Evolutionary conservation across 768 basidiomycete species (phyloP).

Genomic region (Mrakia gelida): DNA sequence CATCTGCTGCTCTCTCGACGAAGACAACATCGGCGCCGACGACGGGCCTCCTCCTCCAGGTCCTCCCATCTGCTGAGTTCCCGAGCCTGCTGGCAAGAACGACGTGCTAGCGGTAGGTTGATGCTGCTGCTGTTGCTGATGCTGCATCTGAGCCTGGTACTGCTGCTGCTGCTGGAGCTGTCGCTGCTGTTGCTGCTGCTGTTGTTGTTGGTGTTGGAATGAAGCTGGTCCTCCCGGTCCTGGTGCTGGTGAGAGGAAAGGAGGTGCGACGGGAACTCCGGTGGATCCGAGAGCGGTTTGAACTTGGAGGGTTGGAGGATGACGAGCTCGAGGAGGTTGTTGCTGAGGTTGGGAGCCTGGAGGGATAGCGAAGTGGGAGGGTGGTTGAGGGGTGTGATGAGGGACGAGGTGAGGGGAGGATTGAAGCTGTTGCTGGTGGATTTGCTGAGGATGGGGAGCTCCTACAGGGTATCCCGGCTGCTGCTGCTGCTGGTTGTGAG

Average conservation of each 20-base stretch:
- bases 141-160: neutral
- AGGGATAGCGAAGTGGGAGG: neutral
- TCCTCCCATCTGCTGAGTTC: neutral
- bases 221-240: neutral
- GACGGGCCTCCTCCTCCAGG: neutral
- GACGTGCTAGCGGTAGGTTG: neutral
- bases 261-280: neutral
- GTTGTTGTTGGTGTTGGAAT: neutral
- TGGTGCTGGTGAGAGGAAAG: slow-evolving; percentile 7
- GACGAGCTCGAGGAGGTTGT: neutral
- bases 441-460: neutral
- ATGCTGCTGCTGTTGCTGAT: neutral
- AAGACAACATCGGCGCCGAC: neutral
- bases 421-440: slow-evolving; percentile 1
- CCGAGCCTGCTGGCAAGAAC: neutral
- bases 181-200: neutral
- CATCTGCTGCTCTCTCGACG: neutral
- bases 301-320: neutral
- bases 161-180: slow-evolving; percentile 10
- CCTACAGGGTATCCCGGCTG: slow-evolving; percentile 1
- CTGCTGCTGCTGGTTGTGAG: slow-evolving; percentile 5
- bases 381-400: neutral
- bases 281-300: neutral
- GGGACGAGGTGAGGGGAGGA: neutral
- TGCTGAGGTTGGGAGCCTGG: neutral